These are phyloP conservation scores for Pilobolus umbonatus DNA, from an alignment of 192 early-diverging fungal genomes.

Conservation along the genomic window DNA sequence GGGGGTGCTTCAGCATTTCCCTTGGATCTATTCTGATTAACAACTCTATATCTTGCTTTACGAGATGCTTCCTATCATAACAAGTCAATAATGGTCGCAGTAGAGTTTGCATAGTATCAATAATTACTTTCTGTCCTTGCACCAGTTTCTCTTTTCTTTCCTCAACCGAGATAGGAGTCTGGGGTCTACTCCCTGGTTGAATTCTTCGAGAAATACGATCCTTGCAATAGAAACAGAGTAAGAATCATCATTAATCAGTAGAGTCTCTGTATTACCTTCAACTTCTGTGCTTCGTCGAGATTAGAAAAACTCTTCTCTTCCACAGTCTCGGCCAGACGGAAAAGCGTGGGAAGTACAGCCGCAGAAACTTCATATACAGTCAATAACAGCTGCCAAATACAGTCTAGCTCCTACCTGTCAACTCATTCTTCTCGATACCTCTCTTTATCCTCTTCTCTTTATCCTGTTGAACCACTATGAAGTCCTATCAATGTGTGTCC, in stretches of 20 bases:
- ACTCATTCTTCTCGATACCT: slow-evolving; percentile 6
- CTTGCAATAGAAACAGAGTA: slow-evolving; percentile 5
- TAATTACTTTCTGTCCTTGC: slow-evolving; percentile 21
- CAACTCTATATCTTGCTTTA: slow-evolving; percentile 45
- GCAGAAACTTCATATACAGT: not conserved
- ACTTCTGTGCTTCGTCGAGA: slow-evolving; percentile 42
- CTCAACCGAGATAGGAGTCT: slow-evolving; percentile 11
- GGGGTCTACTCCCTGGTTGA: slow-evolving; percentile 18
- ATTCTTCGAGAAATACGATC: slow-evolving; percentile 29
- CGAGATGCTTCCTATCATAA: slow-evolving; percentile 25
- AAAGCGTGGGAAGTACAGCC: slow-evolving; percentile 40
- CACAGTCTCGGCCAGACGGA: slow-evolving; percentile 64
- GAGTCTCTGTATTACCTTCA: slow-evolving; percentile 36
- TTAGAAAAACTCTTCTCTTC: slow-evolving; percentile 58
- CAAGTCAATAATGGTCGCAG: no score
- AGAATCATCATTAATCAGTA: not conserved
- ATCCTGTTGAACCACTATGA: slow-evolving; percentile 49
- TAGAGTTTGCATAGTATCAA: not conserved
- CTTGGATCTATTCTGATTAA: slow-evolving; percentile 39
- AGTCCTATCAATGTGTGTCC: not conserved
- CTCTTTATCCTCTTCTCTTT: slow-evolving; percentile 27
- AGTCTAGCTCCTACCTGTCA: not conserved
- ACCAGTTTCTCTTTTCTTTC: slow-evolving; percentile 13
- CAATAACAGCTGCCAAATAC: not conserved
- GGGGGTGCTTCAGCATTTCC: slow-evolving; percentile 14